Conservation (phyloP, 306 rosid genomes). For the Corylus americana region DNA sequence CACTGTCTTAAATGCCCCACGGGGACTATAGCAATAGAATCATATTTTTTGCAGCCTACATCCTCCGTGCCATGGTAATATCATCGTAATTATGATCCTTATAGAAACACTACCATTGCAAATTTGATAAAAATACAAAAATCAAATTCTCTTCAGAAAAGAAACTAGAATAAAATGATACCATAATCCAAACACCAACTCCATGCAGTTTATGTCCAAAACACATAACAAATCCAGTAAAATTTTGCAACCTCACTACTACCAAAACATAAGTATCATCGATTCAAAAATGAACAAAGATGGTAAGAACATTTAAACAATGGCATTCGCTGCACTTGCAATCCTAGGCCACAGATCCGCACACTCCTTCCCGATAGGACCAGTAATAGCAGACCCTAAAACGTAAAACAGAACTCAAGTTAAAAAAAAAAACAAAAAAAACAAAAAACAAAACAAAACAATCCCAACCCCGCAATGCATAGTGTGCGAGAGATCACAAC, state of each 20-base stretch:
- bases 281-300: neutral
- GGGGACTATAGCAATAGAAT: too few relatives aligned
- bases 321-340: slow-evolving; percentile 61
- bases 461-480: too few relatives aligned
- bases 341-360: slow-evolving; percentile 66
- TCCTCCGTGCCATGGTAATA: too few relatives aligned
- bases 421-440: neutral
- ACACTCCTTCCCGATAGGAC: slow-evolving; percentile 66
- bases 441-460: too few relatives aligned
- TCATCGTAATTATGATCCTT: too few relatives aligned
- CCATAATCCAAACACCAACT: neutral
- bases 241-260: neutral
- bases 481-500: neutral
- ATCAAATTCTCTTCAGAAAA: too few relatives aligned
- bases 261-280: neutral
- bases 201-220: neutral
- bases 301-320: slow-evolving; percentile 30
- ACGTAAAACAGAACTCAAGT: neutral
- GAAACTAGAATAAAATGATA: neutral
- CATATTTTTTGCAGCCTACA: too few relatives aligned
- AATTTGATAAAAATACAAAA: too few relatives aligned
- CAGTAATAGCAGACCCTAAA: slow-evolving; percentile 60
- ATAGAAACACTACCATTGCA: too few relatives aligned
- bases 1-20: too few relatives aligned
- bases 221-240: slow-evolving; percentile 7